Base-by-base conservation (phyloP, 1,139 yeast species). In the Groenewaldozyma sp. region DNA sequence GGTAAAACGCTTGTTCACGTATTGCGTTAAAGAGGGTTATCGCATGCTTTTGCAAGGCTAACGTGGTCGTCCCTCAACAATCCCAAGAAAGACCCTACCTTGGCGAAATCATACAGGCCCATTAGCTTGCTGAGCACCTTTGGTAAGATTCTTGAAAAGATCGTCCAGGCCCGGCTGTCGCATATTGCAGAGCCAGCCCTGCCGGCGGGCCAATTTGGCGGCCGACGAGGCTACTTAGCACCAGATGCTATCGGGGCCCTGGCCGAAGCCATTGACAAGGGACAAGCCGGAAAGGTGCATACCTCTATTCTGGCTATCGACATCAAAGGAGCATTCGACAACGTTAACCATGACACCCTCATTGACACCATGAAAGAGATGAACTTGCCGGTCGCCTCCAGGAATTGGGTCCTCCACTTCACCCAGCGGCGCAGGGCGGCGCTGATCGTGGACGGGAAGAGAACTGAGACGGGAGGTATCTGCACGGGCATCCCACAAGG, bases 401-500 rank as follows among this genome's bases (percentile, higher is more conserved):
- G 24, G 13, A 35, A 31, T 4, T 45, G 45, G 44, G 35, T 32
- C 2, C 40, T 32, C 18, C 31, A 28, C 27, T 39, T 44, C 39
- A 21, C 35, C 20, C 11, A 27, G 16, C 34, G 31, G 11, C 28
- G 42, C 17, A 28, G 14, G 14, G 36, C 41, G 3, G 24, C 27
- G 16, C 17, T 37, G 6, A 16, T 31, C 9, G 21, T 38, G 9
- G 42, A 41, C 33, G 24, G 38, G 9, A 29, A 34, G 32, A n/a
- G 18, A 18, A 4, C 28, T 9, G 20, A 22, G 9, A 19, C 13
- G 9, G 3, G 33, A 28, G 14, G 24, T 6, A 18, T 42, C 6
- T 21, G 27, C 17, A 43, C 42, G 2, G 49, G 50, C 14, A 47
- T 47, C 26, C 50, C 50, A 2, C 50, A 46, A n/a, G 50, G 49